phyloP scores from a whole-genome alignment of 148 eudicot genomes.

The Gaultheria prostrata region DNA sequence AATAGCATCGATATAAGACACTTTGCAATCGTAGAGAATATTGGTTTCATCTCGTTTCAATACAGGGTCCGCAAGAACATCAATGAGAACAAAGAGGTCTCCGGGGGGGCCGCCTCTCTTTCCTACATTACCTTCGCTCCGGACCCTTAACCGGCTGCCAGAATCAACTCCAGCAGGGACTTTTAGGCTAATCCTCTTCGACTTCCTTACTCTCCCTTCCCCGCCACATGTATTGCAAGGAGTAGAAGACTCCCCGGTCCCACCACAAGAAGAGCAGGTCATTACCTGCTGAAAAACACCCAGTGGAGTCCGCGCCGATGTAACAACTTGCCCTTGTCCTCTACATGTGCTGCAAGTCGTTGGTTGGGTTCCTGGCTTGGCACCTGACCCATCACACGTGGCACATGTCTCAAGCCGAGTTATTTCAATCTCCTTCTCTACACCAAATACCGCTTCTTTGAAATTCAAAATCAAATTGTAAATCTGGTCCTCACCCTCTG shows the following conservation, averaged over 20 bases:
- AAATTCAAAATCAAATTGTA: conserved; percentile 76
- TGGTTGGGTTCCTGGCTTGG: conserved; percentile 77
- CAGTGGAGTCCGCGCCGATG: conserved; percentile 83
- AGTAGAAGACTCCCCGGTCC: conserved; percentile 68
- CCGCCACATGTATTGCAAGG: conserved; percentile 85
- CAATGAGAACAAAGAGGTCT: conserved; percentile 70
- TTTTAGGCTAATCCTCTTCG: conserved; percentile 76
- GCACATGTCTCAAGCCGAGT: conserved; percentile 70
- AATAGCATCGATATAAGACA: conserved; percentile 84
- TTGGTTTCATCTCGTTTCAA: conserved; percentile 79
- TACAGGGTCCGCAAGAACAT: conserved; percentile 70
- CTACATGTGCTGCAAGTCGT: conserved; percentile 70
- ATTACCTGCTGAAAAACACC: conserved; percentile 92
- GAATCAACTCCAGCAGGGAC: conserved; percentile 94
- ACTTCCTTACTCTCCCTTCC: conserved; percentile 78
- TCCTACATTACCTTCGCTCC: conserved; percentile 85
- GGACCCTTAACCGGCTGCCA: conserved; percentile 79
- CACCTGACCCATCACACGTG: conserved; percentile 93
- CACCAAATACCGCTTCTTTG: conserved; percentile 91
- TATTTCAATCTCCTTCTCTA: conserved; percentile 84
- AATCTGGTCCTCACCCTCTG: conserved; percentile 81
- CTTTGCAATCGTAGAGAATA: conserved; percentile 78
- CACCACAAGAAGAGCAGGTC: conserved; percentile 83
- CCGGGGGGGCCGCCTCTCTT: conserved; percentile 89
- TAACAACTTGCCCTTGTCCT: conserved; percentile 95